Evolutionary conservation across 2,329 filamentous ascomycete species (phyloP).

Genomic region (Alternaria atra): DNA sequence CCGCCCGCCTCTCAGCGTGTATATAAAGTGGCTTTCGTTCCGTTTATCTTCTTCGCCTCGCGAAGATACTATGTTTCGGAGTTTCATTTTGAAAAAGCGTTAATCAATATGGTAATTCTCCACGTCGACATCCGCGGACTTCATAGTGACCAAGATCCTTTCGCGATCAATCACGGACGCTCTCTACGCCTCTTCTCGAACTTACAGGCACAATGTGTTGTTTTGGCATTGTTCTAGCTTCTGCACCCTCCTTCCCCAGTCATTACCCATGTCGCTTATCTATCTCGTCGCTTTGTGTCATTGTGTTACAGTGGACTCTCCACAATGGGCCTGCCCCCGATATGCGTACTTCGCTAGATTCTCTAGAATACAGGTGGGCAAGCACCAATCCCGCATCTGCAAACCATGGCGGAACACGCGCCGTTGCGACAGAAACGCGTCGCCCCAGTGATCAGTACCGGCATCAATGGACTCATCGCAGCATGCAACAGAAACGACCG

Average conservation of each 20-base stretch:
- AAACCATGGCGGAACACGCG: slow-evolving; percentile 13
- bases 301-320: slow-evolving; percentile 9
- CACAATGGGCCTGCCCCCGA: slow-evolving; percentile 18
- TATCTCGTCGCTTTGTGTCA: slow-evolving; percentile 23
- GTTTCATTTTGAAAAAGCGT: neutral
- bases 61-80: neutral
- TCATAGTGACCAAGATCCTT: neutral
- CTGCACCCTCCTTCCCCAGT: neutral
- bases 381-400: neutral
- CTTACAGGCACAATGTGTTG: slow-evolving; percentile 1
- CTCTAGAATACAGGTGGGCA: neutral
- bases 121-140: neutral
- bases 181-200: neutral
- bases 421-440: slow-evolving; percentile 10
- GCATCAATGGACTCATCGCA: slow-evolving; percentile 30
- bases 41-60: neutral
- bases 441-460: slow-evolving; percentile 3
- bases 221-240: slow-evolving; percentile 17
- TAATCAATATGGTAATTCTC: neutral
- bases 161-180: neutral
- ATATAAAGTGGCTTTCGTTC: neutral
- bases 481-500: slow-evolving; percentile 41
- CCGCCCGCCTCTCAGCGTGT: neutral
- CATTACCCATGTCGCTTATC: neutral
- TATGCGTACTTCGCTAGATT: slow-evolving; percentile 9